phyloP scores from a whole-genome alignment of 345 rosid species.

The Corchorus capsularis region DNA sequence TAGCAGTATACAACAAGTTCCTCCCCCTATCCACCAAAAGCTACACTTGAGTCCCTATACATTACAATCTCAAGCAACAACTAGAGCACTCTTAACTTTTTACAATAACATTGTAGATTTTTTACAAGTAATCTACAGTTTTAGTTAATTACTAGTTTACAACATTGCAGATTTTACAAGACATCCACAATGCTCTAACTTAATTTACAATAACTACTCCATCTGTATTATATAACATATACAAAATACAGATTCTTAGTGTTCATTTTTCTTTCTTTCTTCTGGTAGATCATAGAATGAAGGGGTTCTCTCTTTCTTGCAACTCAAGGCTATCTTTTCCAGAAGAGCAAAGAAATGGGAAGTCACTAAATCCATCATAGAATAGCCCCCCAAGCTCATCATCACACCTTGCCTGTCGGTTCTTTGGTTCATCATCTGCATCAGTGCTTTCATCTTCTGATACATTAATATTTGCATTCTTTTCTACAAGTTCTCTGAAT shows the following conservation, averaged over 20 bases:
- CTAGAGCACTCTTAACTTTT: not conserved
- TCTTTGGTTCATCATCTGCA: constrained; percentile 17
- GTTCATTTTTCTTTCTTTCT: not conserved
- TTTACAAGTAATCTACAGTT: not conserved
- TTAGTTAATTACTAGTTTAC: not conserved
- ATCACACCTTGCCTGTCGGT: constrained; percentile 25
- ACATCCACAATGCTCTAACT: not conserved
- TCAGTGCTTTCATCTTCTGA: constrained; percentile 38
- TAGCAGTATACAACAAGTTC: not conserved
- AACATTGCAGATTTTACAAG: not conserved
- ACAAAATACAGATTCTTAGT: not conserved
- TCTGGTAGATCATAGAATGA: constrained; percentile 31
- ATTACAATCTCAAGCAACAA: not conserved
- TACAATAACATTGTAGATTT: not conserved
- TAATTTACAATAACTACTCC: not conserved
- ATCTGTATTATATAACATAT: no score
- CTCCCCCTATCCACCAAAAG: not conserved
- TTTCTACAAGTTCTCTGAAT: constrained; percentile 58
- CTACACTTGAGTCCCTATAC: not conserved
- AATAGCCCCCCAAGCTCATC: constrained; percentile 47
- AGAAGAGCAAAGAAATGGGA: constrained; percentile 38
- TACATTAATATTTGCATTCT: constrained; percentile 34
- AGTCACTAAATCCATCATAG: constrained; percentile 32
- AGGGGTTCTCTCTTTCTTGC: constrained; percentile 37
- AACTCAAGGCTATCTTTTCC: constrained; percentile 30